Evolutionary conservation across 352 stramenopile genomes (phyloP), one percentile per base, ranked within the genome.

Genomic region (Phytopythium oedochilum): DNA sequence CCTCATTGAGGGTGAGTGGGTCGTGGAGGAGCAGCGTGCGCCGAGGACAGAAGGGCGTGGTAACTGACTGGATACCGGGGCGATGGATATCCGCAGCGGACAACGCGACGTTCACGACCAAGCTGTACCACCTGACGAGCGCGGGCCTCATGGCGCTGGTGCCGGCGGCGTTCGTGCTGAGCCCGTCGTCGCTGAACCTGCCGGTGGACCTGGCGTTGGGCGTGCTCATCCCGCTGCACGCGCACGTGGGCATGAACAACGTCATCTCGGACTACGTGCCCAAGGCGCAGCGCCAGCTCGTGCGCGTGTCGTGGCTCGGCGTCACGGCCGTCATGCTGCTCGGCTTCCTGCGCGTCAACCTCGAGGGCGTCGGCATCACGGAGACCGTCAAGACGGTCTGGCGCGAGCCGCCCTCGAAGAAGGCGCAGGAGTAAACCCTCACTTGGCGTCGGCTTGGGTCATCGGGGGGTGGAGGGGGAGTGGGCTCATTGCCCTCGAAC

Each of bases 231-330:
- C 80, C 91, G 3, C 71, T 93, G 38, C 94, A 98, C 71, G 75
- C 74, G 32, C 94, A 96, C 78, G 95, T 98, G 48, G 92, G 94
- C 48, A 87, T 98, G 73, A 98, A 97, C 78, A 90, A 95, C 66
- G 91, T 98, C 55, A 88, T 92, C 47, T 95, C 88, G 34, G 94
- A 98, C 75, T 98, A 98, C 70, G 89, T 96, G 59, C 92, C 94
- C 28, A 96, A 97, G 69, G 56, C 59, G n/a, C 40, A 60, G 50
- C 64, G 70, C 46, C 80, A 75, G 55, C 64, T 89, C 10, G 70
- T 60, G 47, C 83, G 87, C 61, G 55, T 92, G 38, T 77, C 64
- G 46, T 78, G 80, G 70, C 66, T 96, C 44, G 85, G 75, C 32
- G 78, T 78, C 57, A 94, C 85, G 14, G 78, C 75, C 42, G 61